phyloP scores from a whole-genome alignment of 2,329 filamentous ascomycete genomes.

The Basipetospora sp. region DNA sequence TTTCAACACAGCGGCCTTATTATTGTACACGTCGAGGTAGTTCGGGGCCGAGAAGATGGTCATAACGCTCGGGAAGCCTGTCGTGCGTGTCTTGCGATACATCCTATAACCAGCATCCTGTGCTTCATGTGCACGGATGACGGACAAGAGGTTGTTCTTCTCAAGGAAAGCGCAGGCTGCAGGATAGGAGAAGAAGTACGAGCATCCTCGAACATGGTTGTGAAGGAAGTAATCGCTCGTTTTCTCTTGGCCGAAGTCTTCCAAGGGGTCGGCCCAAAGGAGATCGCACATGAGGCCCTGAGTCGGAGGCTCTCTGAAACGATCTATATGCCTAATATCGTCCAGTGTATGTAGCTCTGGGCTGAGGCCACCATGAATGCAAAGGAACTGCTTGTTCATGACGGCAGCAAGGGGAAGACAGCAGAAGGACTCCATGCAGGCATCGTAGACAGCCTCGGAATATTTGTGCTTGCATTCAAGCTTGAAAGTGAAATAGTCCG shows the following conservation, averaged over 20 bases:
- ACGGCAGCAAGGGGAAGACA: slow-evolving; percentile 81
- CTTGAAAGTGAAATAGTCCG: slow-evolving; percentile 99
- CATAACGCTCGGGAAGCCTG: slow-evolving; percentile 98
- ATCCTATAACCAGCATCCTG: slow-evolving; percentile 98
- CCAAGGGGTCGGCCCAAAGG: slow-evolving; percentile 92
- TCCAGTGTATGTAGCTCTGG: slow-evolving; percentile 92
- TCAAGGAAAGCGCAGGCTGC: slow-evolving; percentile 94
- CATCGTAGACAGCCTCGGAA: slow-evolving; percentile 87
- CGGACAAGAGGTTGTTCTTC: slow-evolving; percentile 94
- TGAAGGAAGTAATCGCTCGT: slow-evolving; percentile 94
- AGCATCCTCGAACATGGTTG: slow-evolving; percentile 95
- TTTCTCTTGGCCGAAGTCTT: slow-evolving; percentile 98
- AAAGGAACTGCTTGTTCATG: slow-evolving; percentile 99
- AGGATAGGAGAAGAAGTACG: slow-evolving; percentile 98
- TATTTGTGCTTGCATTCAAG: slow-evolving; percentile 99
- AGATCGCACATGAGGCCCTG: slow-evolving; percentile 99
- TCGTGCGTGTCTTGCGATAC: slow-evolving; percentile 97
- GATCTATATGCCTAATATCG: slow-evolving; percentile 87
- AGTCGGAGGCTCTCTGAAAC: slow-evolving; percentile 92
- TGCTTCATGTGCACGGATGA: slow-evolving; percentile 94
- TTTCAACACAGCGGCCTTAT: slow-evolving; percentile 96
- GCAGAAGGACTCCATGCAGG: slow-evolving; percentile 98
- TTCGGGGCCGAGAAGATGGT: slow-evolving; percentile 99
- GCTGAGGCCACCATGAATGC: slow-evolving; percentile 91
- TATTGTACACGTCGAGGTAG: slow-evolving; percentile 98